phyloP scores from a whole-genome alignment of 805 yeast genomes.

The Saccharomycopsis fermentans region DNA sequence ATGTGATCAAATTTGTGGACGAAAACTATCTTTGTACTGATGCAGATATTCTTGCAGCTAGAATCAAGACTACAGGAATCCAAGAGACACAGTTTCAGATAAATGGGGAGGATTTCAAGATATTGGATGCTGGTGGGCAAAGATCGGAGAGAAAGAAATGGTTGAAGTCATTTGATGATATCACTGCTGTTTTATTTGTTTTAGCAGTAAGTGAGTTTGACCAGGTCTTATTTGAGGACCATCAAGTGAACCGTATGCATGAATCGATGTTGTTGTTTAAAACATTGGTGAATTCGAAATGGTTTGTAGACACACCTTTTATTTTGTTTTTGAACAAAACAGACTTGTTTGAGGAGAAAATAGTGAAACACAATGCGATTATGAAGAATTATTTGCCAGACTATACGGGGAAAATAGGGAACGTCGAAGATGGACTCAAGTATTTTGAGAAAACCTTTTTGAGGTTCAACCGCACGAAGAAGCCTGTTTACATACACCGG shows the following conservation, averaged over 20 bases:
- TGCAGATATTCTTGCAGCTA: conserved; percentile 76
- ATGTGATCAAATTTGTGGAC: conserved; percentile 54
- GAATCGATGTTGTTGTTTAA: conserved; percentile 82
- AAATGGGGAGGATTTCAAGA: conserved; percentile 55
- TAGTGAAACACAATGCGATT: conserved; percentile 41
- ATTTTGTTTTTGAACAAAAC: conserved; percentile 83
- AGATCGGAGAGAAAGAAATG: conserved; percentile 91
- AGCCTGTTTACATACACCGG: conserved; percentile 80
- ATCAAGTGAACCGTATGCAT: conserved; percentile 77
- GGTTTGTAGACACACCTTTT: conserved; percentile 82
- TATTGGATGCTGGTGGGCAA: conserved; percentile 96
- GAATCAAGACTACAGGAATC: conserved; percentile 93
- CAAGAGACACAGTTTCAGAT: conserved; percentile 75
- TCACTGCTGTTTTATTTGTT: conserved; percentile 80
- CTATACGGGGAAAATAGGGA: conserved; percentile 54
- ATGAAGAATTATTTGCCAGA: conserved; percentile 69
- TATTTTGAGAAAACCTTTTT: conserved; percentile 64
- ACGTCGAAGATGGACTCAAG: conserved; percentile 54
- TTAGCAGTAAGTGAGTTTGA: conserved; percentile 88
- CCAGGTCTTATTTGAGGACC: conserved; percentile 85
- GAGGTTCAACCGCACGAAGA: conserved; percentile 47
- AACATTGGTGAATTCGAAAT: conserved; percentile 70
- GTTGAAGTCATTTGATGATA: conserved; percentile 90
- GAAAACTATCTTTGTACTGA: conserved; percentile 62
- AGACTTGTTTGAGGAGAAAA: conserved; percentile 68